Base-by-base conservation (phyloP, 495 filamentous ascomycete species). In the Aeminium ludgeri region DNA sequence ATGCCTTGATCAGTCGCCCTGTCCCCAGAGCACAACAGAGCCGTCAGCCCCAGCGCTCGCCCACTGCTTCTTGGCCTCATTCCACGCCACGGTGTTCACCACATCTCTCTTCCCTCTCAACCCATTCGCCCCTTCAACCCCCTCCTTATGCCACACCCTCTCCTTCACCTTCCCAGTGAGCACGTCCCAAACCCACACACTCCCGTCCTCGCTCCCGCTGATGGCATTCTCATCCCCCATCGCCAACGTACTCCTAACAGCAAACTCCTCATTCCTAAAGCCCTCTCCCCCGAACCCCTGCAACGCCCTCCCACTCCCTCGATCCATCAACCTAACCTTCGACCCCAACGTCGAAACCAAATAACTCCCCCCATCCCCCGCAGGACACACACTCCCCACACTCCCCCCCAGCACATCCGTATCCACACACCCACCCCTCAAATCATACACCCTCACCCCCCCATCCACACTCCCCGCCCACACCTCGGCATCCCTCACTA, bases 141-240 rank as follows among this genome's bases (percentile, higher is more conserved):
- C 39, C 34, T 43, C 31, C 34, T 17, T 43, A 43, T 60, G 59
- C 44, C 44, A 44, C n/a, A 60, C 45, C 41, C 41, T 36, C 35
- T 58, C 46, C 45, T 78, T 64, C 30, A 79, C 52, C 39, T 75
- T 72, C 1, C 85, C 87, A 30, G 66, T 79, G 36, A 94, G 50
- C n/a, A 92, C 55, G 69, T 94, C 86, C 84, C 87, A 96, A 10
- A 76, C 82, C 68, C 80, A 84, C 13, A 92, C 67, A 49, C 74
- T 69, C 7, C 76, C 78, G 41, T 75, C 65, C 60, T 95, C 86
- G 49, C 80, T 79, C n/a, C 89, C 89, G 41, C 74, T 79, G 16
- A 97, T 53, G 7, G 91, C 82, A 27, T 74, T 78, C 29, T 71
- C 72, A 59, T 92, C 89, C 43, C 66, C 74, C 30, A 50, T 31